Conservation (phyloP, 208 protist genomes). For the Trypanosoma melophagium region DNA sequence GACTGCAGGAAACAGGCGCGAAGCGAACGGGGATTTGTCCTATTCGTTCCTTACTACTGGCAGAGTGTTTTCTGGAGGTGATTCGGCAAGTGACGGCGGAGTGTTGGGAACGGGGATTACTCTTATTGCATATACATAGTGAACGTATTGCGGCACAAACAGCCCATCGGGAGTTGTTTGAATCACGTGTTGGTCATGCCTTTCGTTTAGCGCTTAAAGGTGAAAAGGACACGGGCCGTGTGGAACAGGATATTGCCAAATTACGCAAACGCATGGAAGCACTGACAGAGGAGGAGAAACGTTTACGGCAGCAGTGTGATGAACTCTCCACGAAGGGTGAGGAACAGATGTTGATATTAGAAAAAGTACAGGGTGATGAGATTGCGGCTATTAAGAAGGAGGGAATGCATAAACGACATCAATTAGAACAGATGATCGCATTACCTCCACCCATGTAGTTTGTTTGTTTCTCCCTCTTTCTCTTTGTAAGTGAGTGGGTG, state of each 20-base stretch:
- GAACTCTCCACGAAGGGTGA: conserved; percentile 68
- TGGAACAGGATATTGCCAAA: conserved; percentile 58
- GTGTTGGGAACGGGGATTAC: conserved; percentile 83
- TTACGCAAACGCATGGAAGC: conserved; percentile 43
- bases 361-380: conserved; percentile 77
- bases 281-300: conserved; percentile 65
- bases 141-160: conserved; percentile 77
- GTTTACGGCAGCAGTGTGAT: conserved; percentile 55
- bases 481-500: background rate
- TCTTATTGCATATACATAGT: conserved; percentile 78
- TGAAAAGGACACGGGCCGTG: conserved; percentile 72
- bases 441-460: conserved; percentile 37
- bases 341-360: conserved; percentile 77
- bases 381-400: conserved; percentile 79
- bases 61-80: conserved; percentile 87
- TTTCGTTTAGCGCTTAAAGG: conserved; percentile 85
- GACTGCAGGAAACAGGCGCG: conserved; percentile 35
- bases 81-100: conserved; percentile 82
- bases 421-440: conserved; percentile 77
- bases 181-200: conserved; percentile 84
- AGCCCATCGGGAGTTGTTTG: conserved; percentile 78
- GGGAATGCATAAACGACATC: conserved; percentile 64
- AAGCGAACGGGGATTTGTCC: conserved; percentile 72
- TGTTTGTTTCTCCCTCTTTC: conserved; percentile 12
- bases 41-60: conserved; percentile 71